Evolutionary conservation across 2,329 filamentous ascomycete genomes (phyloP).

Genomic region (Fusarium poae): DNA sequence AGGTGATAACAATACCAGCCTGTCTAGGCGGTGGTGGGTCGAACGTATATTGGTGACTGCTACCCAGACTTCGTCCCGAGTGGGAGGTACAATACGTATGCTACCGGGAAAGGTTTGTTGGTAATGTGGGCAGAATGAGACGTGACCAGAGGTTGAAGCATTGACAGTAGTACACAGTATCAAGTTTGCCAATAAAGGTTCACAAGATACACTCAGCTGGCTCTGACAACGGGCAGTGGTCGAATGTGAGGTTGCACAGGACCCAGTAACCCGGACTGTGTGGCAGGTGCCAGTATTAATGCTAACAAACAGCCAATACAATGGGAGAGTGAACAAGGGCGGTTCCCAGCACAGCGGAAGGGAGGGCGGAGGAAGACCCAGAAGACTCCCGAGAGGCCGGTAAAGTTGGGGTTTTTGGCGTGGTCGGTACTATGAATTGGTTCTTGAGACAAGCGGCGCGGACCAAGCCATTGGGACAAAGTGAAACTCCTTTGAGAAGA

Average conservation of each 20-base stretch:
- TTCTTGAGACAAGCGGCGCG: slow-evolving; percentile 24
- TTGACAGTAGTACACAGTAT: neutral
- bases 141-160: slow-evolving; percentile 17
- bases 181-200: slow-evolving; percentile 12
- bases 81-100: slow-evolving; percentile 32
- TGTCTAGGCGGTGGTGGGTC: slow-evolving; percentile 31
- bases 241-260: slow-evolving; percentile 20
- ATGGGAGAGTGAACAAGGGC: slow-evolving; percentile 25
- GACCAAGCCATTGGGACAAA: slow-evolving; percentile 40
- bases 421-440: slow-evolving; percentile 5
- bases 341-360: slow-evolving; percentile 48
- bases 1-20: neutral
- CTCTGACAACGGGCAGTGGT: slow-evolving; percentile 30
- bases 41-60: slow-evolving; percentile 38
- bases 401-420: slow-evolving; percentile 28
- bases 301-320: slow-evolving; percentile 35
- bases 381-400: slow-evolving; percentile 39
- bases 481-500: slow-evolving; percentile 38
- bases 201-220: slow-evolving; percentile 18
- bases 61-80: slow-evolving; percentile 37
- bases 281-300: slow-evolving; percentile 38
- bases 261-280: slow-evolving; percentile 40
- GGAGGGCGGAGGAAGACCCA: slow-evolving; percentile 42
- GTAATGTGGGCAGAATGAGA: slow-evolving; percentile 21
- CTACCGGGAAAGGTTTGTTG: slow-evolving; percentile 19